Base-by-base conservation (phyloP, 1,139 yeast species). In the Yamadazyma taylorii region DNA sequence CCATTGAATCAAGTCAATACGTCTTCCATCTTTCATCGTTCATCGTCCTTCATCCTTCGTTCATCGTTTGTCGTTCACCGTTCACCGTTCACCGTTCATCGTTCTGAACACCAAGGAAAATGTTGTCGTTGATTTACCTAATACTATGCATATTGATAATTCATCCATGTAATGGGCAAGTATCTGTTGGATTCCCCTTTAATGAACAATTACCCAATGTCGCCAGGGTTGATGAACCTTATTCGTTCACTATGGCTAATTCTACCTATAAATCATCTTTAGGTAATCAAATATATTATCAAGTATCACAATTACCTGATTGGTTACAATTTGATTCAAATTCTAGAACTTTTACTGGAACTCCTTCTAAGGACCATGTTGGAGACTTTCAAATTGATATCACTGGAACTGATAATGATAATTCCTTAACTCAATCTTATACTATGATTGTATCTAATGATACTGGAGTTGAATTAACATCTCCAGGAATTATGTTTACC, bases 121-220 rank as follows among this genome's bases (percentile, higher is more conserved):
- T 24, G n/a, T 5, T 24, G n/a, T 24, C 13, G n/a, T 26, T 14
- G 17, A 12, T 28, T 5, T 16, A n/a, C 12, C 30, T 28, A 29
- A 17, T 29, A 29, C 16, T 12, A n/a, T 12, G 15, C 15, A 5
- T 19, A 24, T 10, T 19, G 12, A 3, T 27, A 15, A 8, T 15
- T 5, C 19, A 27, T 8, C 15, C 17, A 5, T 27, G 30, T 27
- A 9, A 11, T 24, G 32, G 17, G 16, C 32, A 5, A 16, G 32
- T 29, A 4, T 17, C 32, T 7, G 73, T 79, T 41, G 89, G 90
- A 31, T 90, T 85, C 66, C 94, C 97, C 6, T 77, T 92, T 53
- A 64, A 75, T 47, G 80, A 81, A 54, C 98, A 92, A 61, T 72
- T 81, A 26, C 97, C 97, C 13, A 84, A 89, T 25, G 86, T 92